Evolutionary conservation across 352 stramenopile species (phyloP).

Genomic region (Vaucheria bursata): DNA sequence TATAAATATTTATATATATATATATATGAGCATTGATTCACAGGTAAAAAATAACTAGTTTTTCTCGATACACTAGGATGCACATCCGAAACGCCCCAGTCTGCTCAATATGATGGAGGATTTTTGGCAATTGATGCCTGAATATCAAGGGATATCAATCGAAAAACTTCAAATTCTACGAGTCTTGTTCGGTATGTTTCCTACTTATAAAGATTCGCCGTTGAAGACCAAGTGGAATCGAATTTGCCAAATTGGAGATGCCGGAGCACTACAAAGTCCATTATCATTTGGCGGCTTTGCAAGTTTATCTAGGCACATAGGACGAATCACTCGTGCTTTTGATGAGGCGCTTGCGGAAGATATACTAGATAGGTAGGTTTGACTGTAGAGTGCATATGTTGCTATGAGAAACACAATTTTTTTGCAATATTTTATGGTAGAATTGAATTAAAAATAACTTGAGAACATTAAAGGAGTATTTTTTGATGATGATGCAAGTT

Average conservation of each 20-base stretch:
- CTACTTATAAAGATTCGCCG: constrained; percentile 65
- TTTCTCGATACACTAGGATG: too few species aligned
- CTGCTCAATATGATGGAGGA: constrained; percentile 62
- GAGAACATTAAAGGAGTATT: too few species aligned
- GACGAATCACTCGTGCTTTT: constrained; percentile 53
- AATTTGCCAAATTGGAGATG: constrained; percentile 59
- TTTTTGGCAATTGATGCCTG: constrained; percentile 64
- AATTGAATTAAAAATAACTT: too few species aligned
- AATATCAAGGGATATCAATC: constrained; percentile 46
- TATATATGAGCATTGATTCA: too few species aligned
- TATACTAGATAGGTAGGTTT: constrained; percentile 59
- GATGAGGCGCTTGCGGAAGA: constrained; percentile 60
- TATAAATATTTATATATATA: too few species aligned
- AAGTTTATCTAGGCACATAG: constrained; percentile 61
- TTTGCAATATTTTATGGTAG: too few species aligned
- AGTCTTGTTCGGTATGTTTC: constrained; percentile 66
- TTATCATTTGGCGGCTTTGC: constrained; percentile 72
- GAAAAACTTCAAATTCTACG: constrained; percentile 58
- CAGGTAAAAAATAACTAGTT: too few species aligned
- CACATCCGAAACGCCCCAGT: constrained; percentile 53
- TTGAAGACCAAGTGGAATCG: constrained; percentile 57
- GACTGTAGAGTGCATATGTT: too few species aligned
- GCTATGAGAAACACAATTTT: too few species aligned
- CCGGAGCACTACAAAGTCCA: constrained; percentile 67
- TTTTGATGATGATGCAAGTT: too few species aligned